Evolutionary conservation across 2,329 filamentous ascomycete species (phyloP).

Genomic region (Diaporthe ilicicola): DNA sequence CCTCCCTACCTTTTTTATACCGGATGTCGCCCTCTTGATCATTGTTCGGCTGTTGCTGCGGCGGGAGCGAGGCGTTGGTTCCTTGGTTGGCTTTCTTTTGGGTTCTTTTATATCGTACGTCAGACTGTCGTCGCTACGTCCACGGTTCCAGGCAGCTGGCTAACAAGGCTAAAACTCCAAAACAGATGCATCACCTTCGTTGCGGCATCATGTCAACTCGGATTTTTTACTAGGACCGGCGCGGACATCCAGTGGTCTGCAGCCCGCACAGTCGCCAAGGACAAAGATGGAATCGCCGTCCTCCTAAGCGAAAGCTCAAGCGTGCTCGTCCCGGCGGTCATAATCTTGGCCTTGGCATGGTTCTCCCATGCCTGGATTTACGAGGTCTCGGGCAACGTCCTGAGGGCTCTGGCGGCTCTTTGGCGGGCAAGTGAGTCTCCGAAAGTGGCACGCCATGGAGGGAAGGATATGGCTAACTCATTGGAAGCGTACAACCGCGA

Average conservation of each 20-base stretch:
- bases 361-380: constrained; percentile 18
- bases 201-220: constrained; percentile 14
- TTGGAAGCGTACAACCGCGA: not conserved
- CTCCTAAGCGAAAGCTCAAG: constrained; percentile 18
- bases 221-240: constrained; percentile 17
- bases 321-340: constrained; percentile 4
- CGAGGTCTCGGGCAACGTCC: constrained; percentile 14
- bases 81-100: constrained; percentile 14
- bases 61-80: constrained; percentile 20
- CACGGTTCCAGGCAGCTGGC: not conserved
- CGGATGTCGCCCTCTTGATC: constrained; percentile 8
- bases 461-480: not conserved
- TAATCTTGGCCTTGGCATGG: constrained; percentile 13
- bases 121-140: not conserved
- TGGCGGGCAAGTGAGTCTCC: constrained; percentile 15
- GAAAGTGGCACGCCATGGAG: not conserved
- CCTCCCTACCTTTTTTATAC: constrained; percentile 17
- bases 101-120: constrained; percentile 19
- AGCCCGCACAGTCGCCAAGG: not conserved
- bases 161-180: not conserved
- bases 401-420: constrained; percentile 2
- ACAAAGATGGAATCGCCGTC: constrained; percentile 16
- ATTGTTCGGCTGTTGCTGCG: not conserved
- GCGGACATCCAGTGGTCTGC: constrained; percentile 15
- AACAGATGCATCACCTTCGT: constrained; percentile 7